Conservation (phyloP, 306 rosid genomes). For the Geum urbanum region DNA sequence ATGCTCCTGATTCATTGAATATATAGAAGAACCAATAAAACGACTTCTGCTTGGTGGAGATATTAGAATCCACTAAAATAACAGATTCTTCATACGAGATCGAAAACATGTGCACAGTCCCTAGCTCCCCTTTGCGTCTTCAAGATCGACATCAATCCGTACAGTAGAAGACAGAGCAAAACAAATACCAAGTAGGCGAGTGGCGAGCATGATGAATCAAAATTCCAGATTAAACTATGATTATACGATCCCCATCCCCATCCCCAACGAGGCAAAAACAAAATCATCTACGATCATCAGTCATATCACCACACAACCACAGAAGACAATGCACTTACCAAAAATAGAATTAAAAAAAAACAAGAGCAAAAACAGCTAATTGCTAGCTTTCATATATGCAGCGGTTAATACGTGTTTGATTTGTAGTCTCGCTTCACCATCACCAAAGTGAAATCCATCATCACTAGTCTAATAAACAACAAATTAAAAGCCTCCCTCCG, state of each 20-base stretch:
- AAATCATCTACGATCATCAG: background rate
- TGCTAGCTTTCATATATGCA: background rate
- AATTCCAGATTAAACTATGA: background rate
- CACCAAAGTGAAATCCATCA: background rate
- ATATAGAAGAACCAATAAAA: background rate
- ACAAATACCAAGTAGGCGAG: background rate
- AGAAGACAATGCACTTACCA: background rate
- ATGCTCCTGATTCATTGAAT: background rate
- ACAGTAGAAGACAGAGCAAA: background rate
- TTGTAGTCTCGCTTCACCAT: conserved; percentile 23
- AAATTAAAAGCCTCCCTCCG: background rate
- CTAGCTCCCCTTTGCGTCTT: background rate
- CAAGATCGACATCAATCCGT: background rate
- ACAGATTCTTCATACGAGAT: background rate
- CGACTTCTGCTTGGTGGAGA: background rate
- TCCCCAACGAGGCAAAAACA: background rate
- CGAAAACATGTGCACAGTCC: background rate
- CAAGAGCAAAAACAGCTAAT: background rate
- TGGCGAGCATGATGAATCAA: background rate
- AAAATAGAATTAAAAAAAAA: background rate
- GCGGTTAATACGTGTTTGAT: conserved; percentile 29
- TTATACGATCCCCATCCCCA: background rate
- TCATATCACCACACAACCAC: background rate
- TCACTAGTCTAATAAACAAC: background rate
- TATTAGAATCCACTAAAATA: background rate